Conservation (phyloP, 768 basidiomycete genomes). For the Mycena olivaceomarginata region DNA sequence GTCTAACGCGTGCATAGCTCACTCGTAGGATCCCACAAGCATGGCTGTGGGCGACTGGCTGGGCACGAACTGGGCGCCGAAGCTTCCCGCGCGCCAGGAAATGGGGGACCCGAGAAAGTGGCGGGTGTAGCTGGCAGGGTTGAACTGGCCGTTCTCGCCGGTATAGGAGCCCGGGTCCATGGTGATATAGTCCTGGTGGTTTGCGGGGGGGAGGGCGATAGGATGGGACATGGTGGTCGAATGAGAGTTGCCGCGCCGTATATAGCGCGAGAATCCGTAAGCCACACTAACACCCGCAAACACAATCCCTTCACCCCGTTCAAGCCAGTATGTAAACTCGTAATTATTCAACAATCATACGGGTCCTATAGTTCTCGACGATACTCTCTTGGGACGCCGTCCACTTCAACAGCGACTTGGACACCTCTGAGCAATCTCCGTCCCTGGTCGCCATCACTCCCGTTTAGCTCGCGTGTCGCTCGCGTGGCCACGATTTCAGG, state of each 20-base stretch:
- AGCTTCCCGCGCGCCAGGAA: conserved; percentile 83
- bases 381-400: too few relatives aligned
- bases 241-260: not conserved
- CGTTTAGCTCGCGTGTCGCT: conserved; percentile 6
- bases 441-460: not conserved
- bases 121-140: conserved; percentile 79
- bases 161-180: conserved; percentile 72
- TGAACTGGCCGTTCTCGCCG: conserved; percentile 69
- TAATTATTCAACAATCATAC: too few relatives aligned
- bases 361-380: too few relatives aligned
- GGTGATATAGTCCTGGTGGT: conserved; percentile 44
- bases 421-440: not conserved
- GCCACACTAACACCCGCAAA: not conserved
- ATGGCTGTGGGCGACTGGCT: conserved; percentile 76
- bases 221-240: conserved; percentile 56
- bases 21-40: conserved; percentile 81
- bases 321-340: too few relatives aligned
- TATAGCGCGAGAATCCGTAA: not conserved
- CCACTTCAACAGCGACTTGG: not conserved
- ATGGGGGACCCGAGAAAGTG: conserved; percentile 84
- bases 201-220: conserved; percentile 65
- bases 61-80: conserved; percentile 77
- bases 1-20: conserved; percentile 50
- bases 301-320: not conserved
- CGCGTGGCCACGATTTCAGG: conserved; percentile 12